A percentile compares a stretch with the other conserved stretches of the same genome.
Conservation (phyloP, 1,284 basidiomycete species). For the Rhodotorula sp. region DNA sequence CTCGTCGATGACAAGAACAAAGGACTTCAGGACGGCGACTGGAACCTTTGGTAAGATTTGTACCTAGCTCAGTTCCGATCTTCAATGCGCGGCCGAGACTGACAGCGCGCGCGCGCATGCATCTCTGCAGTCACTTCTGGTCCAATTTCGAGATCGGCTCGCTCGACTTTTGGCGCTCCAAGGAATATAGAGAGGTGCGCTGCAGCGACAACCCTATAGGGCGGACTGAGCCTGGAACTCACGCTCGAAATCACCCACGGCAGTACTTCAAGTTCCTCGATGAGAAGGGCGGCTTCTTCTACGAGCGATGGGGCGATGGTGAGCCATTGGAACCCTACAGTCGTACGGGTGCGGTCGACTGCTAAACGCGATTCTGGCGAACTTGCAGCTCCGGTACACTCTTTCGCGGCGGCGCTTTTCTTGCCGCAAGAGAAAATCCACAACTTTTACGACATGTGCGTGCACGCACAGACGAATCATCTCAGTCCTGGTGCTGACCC, state of each 20-base stretch:
- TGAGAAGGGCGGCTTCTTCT: conserved; percentile 69
- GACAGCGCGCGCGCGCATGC: not conserved
- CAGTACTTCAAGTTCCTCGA: conserved; percentile 70
- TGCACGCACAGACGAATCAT: conserved; percentile 46
- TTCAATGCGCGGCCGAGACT: not conserved
- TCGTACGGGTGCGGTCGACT: too few species aligned
- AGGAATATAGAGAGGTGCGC: conserved; percentile 62
- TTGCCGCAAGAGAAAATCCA: conserved; percentile 68
- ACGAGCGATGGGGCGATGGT: conserved; percentile 78
- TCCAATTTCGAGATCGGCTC: conserved; percentile 67
- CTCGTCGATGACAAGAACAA: conserved; percentile 68
- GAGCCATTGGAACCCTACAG: not conserved
- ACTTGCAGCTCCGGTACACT: conserved; percentile 67
- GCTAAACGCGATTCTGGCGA: too few species aligned
- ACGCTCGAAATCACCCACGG: not conserved
- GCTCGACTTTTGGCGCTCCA: conserved; percentile 71
- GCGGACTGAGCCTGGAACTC: not conserved
- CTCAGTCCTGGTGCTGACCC: not conserved
- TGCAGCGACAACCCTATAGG: not conserved
- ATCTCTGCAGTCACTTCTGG: conserved; percentile 53
- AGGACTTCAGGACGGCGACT: conserved; percentile 65
- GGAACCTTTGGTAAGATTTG: conserved; percentile 27
- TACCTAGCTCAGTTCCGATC: not conserved
- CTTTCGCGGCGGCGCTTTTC: conserved; percentile 69
- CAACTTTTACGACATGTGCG: conserved; percentile 62